Conservation (phyloP, 352 stramenopile species). For the Globisporangium emineosum region DNA sequence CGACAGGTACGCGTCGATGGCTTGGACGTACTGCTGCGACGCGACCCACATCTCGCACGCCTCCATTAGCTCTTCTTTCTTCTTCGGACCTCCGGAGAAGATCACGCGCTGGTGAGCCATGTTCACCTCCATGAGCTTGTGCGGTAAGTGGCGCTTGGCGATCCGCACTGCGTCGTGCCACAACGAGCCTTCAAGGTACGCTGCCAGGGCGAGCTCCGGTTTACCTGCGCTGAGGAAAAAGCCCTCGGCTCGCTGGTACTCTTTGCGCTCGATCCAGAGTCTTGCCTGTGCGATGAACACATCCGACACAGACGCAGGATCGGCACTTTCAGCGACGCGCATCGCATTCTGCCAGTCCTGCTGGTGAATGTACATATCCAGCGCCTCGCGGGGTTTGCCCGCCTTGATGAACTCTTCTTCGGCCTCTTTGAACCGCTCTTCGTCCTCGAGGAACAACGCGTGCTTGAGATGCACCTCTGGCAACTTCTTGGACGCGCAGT, state of each 20-base stretch:
- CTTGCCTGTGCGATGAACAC: slow-evolving; percentile 91
- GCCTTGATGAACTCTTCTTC: slow-evolving; percentile 92
- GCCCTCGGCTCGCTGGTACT: slow-evolving; percentile 81
- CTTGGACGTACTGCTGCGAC: slow-evolving; percentile 86
- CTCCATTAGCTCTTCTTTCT: slow-evolving; percentile 80
- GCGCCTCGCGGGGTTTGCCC: slow-evolving; percentile 89
- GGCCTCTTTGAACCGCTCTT: slow-evolving; percentile 92
- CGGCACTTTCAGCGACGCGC: slow-evolving; percentile 89
- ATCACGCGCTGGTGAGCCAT: slow-evolving; percentile 79
- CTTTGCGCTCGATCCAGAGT: slow-evolving; percentile 81
- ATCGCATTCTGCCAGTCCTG: slow-evolving; percentile 92
- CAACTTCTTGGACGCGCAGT: slow-evolving; percentile 84
- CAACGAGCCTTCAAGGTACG: slow-evolving; percentile 82
- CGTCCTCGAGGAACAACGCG: slow-evolving; percentile 91
- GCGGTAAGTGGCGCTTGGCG: slow-evolving; percentile 88
- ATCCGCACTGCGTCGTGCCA: slow-evolving; percentile 90
- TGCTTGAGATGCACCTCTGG: slow-evolving; percentile 93
- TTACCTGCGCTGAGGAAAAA: slow-evolving; percentile 92
- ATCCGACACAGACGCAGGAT: slow-evolving; percentile 85
- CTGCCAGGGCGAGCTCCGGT: slow-evolving; percentile 86
- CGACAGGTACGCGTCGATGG: slow-evolving; percentile 91
- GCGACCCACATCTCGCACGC: slow-evolving; percentile 88
- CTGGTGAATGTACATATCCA: slow-evolving; percentile 96
- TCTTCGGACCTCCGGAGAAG: slow-evolving; percentile 72
- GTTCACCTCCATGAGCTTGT: slow-evolving; percentile 91